Evolutionary conservation across 78 protist species (phyloP).

Genomic region (Diacronema lutheri): DNA sequence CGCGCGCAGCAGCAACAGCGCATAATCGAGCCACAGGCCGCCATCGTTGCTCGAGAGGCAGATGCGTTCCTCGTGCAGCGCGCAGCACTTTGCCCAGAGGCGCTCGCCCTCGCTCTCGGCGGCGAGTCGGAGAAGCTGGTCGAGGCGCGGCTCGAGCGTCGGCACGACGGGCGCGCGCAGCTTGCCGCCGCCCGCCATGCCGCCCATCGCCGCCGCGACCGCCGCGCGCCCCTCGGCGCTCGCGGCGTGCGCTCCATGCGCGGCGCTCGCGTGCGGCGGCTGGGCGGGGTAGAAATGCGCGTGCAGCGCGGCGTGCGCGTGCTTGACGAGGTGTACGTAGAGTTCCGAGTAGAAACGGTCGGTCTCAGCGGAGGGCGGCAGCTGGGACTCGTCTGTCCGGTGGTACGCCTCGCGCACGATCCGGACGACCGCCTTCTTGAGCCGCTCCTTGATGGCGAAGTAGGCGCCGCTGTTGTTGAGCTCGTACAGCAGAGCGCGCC

Average conservation of each 20-base stretch:
- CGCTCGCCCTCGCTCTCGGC: not conserved
- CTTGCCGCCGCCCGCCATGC: not conserved
- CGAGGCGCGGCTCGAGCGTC: not conserved
- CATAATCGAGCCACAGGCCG: conserved; percentile 49
- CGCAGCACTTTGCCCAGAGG: not conserved
- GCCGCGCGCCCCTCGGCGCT: not conserved
- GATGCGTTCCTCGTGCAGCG: conserved; percentile 42
- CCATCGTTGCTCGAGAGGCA: not conserved
- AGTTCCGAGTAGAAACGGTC: conserved; percentile 11
- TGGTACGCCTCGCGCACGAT: conserved; percentile 32
- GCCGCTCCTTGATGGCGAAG: conserved; percentile 35
- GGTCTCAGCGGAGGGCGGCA: not conserved
- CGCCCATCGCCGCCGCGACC: not conserved
- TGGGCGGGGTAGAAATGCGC: not conserved
- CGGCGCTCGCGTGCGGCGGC: not conserved
- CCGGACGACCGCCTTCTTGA: conserved; percentile 18
- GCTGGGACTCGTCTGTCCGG: not conserved
- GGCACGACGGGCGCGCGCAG: not conserved
- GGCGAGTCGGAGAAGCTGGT: conserved; percentile 7
- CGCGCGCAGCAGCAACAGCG: conserved; percentile 14
- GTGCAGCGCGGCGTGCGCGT: conserved; percentile 31
- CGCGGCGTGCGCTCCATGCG: not conserved
- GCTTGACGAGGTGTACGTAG: conserved; percentile 23
- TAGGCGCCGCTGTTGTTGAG: conserved; percentile 33
- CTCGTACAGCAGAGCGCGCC: not conserved